Percentiles rank a stretch among this genome's conserved stretches.
These are phyloP conservation scores for Aegilops speltoides DNA, from an alignment of 176 grass and related monocot genomes.

Conservation along the genomic window DNA sequence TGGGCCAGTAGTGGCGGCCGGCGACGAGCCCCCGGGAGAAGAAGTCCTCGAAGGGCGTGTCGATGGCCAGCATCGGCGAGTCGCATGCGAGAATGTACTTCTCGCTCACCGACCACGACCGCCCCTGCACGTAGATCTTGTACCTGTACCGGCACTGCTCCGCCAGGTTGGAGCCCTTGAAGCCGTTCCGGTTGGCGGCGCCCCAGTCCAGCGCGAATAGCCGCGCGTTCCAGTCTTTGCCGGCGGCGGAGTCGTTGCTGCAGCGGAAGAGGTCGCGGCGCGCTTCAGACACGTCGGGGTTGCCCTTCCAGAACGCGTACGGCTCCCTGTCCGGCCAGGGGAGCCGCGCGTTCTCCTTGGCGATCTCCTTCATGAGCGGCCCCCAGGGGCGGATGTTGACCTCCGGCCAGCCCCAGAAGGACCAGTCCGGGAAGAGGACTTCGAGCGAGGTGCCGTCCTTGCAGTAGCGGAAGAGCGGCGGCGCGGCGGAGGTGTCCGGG, in stretches of 20 bases:
- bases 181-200: conserved; percentile 30
- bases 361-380: conserved; percentile 57
- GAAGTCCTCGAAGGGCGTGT: conserved; percentile 60
- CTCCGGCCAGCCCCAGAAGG: conserved; percentile 97
- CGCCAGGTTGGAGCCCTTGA: conserved; percentile 61
- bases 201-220: conserved; percentile 66
- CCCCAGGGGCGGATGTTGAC: conserved; percentile 69
- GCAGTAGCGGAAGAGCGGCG: conserved; percentile 83
- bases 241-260: conserved; percentile 42
- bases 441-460: conserved; percentile 67
- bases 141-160: conserved; percentile 71
- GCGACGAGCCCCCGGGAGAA: conserved; percentile 68
- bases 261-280: conserved; percentile 62
- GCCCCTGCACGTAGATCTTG: conserved; percentile 75
- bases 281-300: conserved; percentile 32
- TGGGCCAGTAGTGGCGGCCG: conserved; percentile 77
- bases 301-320: conserved; percentile 84
- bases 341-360: background rate
- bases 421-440: conserved; percentile 89
- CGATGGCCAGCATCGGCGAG: conserved; percentile 58
- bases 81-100: conserved; percentile 93
- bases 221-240: conserved; percentile 38
- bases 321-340: conserved; percentile 63
- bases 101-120: conserved; percentile 84
- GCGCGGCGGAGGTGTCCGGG: conserved; percentile 19